Evolutionary conservation across 768 basidiomycete species (phyloP), one percentile per base, ranked within the genome.

Genomic region (Suillus variegatus): DNA sequence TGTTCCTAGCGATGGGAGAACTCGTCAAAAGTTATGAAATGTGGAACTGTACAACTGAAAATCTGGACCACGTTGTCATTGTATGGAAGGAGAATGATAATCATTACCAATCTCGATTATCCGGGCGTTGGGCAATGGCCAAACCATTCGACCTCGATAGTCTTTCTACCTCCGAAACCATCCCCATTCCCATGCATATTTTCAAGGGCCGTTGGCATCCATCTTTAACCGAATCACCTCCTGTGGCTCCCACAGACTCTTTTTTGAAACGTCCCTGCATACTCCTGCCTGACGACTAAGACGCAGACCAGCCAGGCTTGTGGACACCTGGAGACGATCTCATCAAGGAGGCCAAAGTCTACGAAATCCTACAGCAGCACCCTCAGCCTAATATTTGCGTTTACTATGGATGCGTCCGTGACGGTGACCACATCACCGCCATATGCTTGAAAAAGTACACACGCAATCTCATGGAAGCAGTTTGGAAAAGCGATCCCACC

Each of bases 381-480:
- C 64, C 69, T 25, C 73, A 73, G 62, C 67, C 70, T 20, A 71
- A 73, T 57, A 60, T 73, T 36, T 66, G 55, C 38, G 28, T 66
- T 25, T 75, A 73, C 55, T 66, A 60, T 58, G 72, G 71, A 7
- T 75, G 72, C 28, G 44, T 65, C 38, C 65, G 64, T 20, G 68
- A 69, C 14, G 66, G 64, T 32, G 67, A 66, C 32, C 44, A 58
- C 18, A 64, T 71, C 36, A 62, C 49, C 5, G 70, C 69, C 25
- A 64, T 73, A 44, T 72, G 69, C 40, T 54, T 67, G 57, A 52
- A 65, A 60, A 13, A 28, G 28, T 67, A 61, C 41, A 35, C 46
- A 25, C 13, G 35, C 49, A n/a, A 13, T 1, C 66, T 66, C 20
- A 36, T 40, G 35, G 2, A 65, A 2, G 64, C 65, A 25, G 22